phyloP scores from a whole-genome alignment of 2,329 filamentous ascomycete species.

The Lachnum nothofagi region DNA sequence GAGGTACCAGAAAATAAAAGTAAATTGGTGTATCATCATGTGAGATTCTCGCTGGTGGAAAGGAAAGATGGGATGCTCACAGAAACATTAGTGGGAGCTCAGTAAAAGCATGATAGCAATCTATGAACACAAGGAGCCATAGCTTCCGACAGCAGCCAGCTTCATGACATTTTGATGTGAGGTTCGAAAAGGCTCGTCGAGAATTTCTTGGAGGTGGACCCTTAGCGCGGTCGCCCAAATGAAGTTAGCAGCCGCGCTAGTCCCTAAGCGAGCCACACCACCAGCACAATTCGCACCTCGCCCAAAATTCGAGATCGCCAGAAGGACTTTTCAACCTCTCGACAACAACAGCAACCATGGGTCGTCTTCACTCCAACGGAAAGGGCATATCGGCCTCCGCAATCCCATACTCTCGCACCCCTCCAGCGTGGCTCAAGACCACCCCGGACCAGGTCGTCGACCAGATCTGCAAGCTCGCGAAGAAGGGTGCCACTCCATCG shows the following conservation, averaged over 20 bases:
- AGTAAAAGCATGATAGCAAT: background rate
- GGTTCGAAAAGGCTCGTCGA: background rate
- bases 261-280: background rate
- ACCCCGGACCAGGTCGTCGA: constrained; percentile 97
- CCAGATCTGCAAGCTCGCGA: constrained; percentile 98
- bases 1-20: constrained; percentile 91
- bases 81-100: background rate
- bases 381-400: constrained; percentile 98
- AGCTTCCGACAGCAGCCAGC: background rate
- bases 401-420: constrained; percentile 90
- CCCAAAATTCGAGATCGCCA: background rate
- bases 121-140: no score
- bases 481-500: constrained; percentile 96
- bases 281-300: background rate
- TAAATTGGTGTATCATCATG: constrained; percentile 72
- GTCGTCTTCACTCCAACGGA: constrained; percentile 98
- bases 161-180: background rate
- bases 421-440: constrained; percentile 97
- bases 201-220: no score
- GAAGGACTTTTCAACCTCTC: background rate
- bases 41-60: constrained; percentile 11
- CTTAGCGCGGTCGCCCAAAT: no score
- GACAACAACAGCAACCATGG: constrained; percentile 59
- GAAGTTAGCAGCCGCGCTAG: no score
- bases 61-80: constrained; percentile 1